Evolutionary conservation across 176 grass and related monocot species (phyloP).

Genomic region (Hordeum vulgare): DNA sequence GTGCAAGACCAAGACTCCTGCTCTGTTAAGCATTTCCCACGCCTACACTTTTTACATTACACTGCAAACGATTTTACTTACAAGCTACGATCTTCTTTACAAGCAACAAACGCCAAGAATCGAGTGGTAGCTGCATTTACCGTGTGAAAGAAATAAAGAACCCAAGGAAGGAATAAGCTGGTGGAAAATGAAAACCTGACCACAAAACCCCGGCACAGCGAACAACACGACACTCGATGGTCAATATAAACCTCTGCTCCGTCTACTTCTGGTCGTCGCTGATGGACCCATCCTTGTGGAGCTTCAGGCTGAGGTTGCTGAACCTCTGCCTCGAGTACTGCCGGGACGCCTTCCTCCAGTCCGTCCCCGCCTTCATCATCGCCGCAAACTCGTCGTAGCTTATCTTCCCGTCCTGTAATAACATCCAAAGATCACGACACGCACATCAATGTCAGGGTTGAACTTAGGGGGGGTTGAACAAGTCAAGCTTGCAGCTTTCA

Average conservation of each 20-base stretch:
- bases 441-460: slow-evolving; percentile 1
- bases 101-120: slow-evolving; percentile 12
- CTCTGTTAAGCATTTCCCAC: neutral
- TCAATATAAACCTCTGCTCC: neutral
- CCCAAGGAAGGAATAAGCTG: neutral
- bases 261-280: neutral
- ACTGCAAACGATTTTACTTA: neutral
- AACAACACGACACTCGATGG: neutral
- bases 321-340: slow-evolving; percentile 87
- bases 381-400: slow-evolving; percentile 60
- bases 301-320: slow-evolving; percentile 66
- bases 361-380: slow-evolving; percentile 91
- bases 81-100: slow-evolving; percentile 21
- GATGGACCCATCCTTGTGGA: slow-evolving; percentile 57
- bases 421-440: neutral
- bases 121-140: neutral
- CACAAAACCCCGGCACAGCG: neutral
- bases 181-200: neutral
- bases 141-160: neutral
- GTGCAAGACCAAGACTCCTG: too few relatives aligned
- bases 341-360: slow-evolving; percentile 92
- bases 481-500: neutral
- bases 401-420: slow-evolving; percentile 73
- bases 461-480: neutral
- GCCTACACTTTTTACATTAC: neutral